These are phyloP conservation scores for Effrenium voratum DNA, from an alignment of 73 alveolate species.

Conservation along the genomic window DNA sequence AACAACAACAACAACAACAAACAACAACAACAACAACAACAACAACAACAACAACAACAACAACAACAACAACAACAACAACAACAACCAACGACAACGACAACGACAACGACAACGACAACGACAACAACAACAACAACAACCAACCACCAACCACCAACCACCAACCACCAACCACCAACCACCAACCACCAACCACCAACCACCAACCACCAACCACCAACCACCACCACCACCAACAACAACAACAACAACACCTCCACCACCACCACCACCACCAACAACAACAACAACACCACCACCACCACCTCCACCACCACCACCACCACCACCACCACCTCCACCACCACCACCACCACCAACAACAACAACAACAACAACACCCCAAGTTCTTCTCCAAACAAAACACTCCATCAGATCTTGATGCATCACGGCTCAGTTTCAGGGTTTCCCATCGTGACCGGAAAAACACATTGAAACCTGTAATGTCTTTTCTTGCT, in stretches of 20 bases:
- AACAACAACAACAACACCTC: slow-evolving; percentile 9
- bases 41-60: neutral
- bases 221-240: neutral
- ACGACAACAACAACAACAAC: slow-evolving; percentile 41
- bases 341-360: too few species aligned
- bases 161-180: neutral
- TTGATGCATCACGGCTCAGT: too few species aligned
- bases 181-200: neutral
- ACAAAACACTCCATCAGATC: too few species aligned
- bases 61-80: neutral
- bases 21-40: neutral
- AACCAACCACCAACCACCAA: neutral
- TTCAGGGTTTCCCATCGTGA: too few species aligned
- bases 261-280: neutral
- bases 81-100: neutral
- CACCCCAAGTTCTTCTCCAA: too few species aligned
- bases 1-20: neutral
- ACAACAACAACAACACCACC: slow-evolving; percentile 34
- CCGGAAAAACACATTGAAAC: too few species aligned
- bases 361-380: too few species aligned
- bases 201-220: neutral
- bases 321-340: slow-evolving; percentile 5
- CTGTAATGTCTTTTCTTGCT: too few species aligned
- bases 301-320: neutral
- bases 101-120: slow-evolving; percentile 1